A percentile compares a stretch with the other conserved stretches of the same genome.
Conservation (phyloP, 2,329 filamentous ascomycete species). For the Metarhizium album region DNA sequence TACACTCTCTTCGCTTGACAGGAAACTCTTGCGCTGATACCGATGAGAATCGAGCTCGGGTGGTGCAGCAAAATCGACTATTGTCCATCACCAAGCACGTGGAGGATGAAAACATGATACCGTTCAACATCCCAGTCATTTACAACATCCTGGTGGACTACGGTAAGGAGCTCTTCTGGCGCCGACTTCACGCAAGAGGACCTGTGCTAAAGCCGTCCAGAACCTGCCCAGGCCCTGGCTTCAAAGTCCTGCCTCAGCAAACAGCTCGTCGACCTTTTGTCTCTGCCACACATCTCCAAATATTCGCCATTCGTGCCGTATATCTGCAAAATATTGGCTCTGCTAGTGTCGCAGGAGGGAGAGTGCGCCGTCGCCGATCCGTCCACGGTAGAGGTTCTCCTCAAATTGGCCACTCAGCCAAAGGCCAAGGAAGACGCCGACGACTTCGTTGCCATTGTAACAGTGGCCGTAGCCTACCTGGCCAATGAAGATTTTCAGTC, state of each 20-base stretch:
- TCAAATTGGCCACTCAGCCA: constrained; percentile 35
- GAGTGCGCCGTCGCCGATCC: constrained; percentile 34
- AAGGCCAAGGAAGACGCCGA: constrained; percentile 36
- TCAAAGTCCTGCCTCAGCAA: constrained; percentile 40
- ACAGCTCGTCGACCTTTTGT: constrained; percentile 38
- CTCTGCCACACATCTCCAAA: constrained; percentile 30
- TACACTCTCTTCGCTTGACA: constrained; percentile 45
- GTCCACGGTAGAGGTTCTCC: constrained; percentile 35
- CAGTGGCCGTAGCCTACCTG: constrained; percentile 45
- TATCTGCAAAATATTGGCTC: constrained; percentile 44
- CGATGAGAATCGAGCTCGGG: constrained; percentile 47
- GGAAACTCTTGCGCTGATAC: constrained; percentile 55
- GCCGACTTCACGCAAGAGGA: background rate
- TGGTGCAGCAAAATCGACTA: constrained; percentile 39
- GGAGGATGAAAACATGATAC: constrained; percentile 33
- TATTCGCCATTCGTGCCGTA: constrained; percentile 36
- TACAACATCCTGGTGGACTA: constrained; percentile 56
- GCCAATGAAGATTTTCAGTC: constrained; percentile 41
- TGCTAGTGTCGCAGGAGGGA: constrained; percentile 42
- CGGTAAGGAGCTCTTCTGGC: constrained; percentile 28
- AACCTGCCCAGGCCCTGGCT: constrained; percentile 45
- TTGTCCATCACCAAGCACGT: constrained; percentile 37
- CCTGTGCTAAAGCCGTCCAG: constrained; percentile 23
- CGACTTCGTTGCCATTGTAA: constrained; percentile 40
- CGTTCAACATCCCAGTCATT: constrained; percentile 46